Percentiles rank a stretch among this genome's conserved stretches.
phyloP scores from a whole-genome alignment of 1,284 basidiomycete genomes.

The Caloboletus inedulis region DNA sequence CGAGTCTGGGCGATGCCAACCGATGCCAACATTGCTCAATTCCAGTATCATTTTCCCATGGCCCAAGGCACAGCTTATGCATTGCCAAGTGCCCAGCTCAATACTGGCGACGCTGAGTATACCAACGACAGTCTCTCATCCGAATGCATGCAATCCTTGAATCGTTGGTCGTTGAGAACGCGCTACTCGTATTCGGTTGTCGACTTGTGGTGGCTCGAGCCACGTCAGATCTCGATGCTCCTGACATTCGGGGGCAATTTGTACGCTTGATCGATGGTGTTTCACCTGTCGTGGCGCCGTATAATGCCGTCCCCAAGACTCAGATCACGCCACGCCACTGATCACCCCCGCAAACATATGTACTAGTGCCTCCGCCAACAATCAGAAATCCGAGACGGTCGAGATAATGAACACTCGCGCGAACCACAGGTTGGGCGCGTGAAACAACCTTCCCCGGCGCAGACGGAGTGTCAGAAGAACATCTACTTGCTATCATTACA shows the following conservation, averaged over 20 bases:
- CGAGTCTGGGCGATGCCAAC: constrained; percentile 18
- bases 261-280: background rate
- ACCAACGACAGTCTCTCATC: too few relatives aligned
- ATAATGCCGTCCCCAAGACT: too few relatives aligned
- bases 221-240: background rate
- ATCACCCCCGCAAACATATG: background rate
- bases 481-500: background rate
- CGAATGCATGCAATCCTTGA: background rate
- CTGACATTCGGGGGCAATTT: background rate
- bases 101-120: too few relatives aligned
- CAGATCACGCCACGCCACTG: background rate
- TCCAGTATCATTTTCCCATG: constrained; percentile 26
- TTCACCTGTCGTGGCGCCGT: constrained; percentile 1
- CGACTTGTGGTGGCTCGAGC: background rate
- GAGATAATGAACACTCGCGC: too few relatives aligned
- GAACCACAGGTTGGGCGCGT: background rate
- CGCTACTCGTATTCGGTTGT: too few relatives aligned
- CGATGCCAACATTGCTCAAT: constrained; percentile 17
- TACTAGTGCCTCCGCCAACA: background rate
- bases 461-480: background rate
- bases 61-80: background rate
- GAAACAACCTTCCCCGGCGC: background rate
- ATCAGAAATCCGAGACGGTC: background rate
- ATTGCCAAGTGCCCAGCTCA: too few relatives aligned
- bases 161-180: background rate